These are phyloP conservation scores for Naegleria gruberi DNA, from an alignment of 208 protist species.

Conservation along the genomic window DNA sequence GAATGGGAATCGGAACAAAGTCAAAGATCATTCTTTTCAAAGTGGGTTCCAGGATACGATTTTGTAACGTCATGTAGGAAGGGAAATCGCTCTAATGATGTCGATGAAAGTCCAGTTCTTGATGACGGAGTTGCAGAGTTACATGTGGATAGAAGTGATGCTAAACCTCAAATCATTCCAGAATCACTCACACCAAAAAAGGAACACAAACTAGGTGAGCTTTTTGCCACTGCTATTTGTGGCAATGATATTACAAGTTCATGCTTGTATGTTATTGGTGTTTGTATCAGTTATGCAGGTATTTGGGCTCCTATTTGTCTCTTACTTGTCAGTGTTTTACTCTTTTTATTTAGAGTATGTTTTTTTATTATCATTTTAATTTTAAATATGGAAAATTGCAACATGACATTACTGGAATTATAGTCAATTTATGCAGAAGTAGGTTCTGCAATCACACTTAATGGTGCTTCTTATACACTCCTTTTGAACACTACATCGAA, in stretches of 20 bases:
- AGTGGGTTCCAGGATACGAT: background rate
- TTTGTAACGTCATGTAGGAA: background rate
- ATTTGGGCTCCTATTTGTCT: conserved; percentile 52
- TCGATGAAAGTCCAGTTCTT: background rate
- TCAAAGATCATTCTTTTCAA: background rate
- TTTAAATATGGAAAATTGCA: background rate
- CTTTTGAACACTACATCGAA: conserved; percentile 67
- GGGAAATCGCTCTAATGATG: background rate
- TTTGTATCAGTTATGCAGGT: conserved; percentile 41
- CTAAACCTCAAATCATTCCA: background rate
- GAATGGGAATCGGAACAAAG: background rate
- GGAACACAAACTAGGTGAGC: conserved; percentile 32
- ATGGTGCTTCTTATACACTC: conserved; percentile 65
- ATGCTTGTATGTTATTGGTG: conserved; percentile 49
- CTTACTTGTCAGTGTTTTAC: conserved; percentile 43
- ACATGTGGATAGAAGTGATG: background rate
- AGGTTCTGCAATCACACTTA: conserved; percentile 59
- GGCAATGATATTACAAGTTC: conserved; percentile 55
- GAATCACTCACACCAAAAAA: background rate
- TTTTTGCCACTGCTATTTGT: conserved; percentile 43
- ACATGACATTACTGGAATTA: background rate
- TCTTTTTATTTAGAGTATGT: conserved; percentile 50
- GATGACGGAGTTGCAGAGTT: background rate
- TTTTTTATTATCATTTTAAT: background rate
- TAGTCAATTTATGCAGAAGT: conserved; percentile 53